Conservation (phyloP, 106 monocot genomes). For the Dendrobium nobile region DNA sequence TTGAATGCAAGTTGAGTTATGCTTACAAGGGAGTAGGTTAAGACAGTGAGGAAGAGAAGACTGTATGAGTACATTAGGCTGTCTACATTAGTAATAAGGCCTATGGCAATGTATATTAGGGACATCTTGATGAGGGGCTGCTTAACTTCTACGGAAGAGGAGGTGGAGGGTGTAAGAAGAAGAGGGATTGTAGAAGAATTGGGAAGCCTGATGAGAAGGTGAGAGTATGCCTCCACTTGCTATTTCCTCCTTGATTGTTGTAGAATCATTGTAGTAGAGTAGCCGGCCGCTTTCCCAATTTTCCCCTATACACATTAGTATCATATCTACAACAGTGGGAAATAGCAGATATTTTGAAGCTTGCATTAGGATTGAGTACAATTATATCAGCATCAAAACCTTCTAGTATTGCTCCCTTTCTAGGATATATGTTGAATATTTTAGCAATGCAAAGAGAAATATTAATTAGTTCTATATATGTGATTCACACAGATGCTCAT, state of each 20-base stretch:
- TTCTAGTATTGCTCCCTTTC: constrained; percentile 86
- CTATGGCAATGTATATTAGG: constrained; percentile 2
- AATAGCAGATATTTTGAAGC: constrained; percentile 47
- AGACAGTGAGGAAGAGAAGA: constrained; percentile 12
- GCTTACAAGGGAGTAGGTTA: constrained; percentile 11
- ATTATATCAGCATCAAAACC: constrained; percentile 99
- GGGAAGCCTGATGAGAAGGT: constrained; percentile 20
- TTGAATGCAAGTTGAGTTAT: constrained; percentile 16
- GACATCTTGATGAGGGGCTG: not conserved
- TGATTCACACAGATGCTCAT: too few species aligned
- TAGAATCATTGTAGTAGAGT: constrained; percentile 20
- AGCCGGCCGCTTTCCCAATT: constrained; percentile 54
- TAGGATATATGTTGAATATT: constrained; percentile 96
- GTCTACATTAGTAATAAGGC: constrained; percentile 8
- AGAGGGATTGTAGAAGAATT: constrained; percentile 15
- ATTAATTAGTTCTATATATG: not conserved
- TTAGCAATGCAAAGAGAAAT: constrained; percentile 54
- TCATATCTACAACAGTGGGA: constrained; percentile 86
- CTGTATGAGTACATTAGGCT: constrained; percentile 16
- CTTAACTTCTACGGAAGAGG: not conserved
- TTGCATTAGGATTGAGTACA: constrained; percentile 82
- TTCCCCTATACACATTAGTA: constrained; percentile 88
- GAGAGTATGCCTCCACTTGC: constrained; percentile 20
- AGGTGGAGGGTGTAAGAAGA: not conserved
- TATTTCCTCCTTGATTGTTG: constrained; percentile 14